phyloP scores from a whole-genome alignment of 1,139 yeast genomes.

The Spencermartinsiella ligniputridi region DNA sequence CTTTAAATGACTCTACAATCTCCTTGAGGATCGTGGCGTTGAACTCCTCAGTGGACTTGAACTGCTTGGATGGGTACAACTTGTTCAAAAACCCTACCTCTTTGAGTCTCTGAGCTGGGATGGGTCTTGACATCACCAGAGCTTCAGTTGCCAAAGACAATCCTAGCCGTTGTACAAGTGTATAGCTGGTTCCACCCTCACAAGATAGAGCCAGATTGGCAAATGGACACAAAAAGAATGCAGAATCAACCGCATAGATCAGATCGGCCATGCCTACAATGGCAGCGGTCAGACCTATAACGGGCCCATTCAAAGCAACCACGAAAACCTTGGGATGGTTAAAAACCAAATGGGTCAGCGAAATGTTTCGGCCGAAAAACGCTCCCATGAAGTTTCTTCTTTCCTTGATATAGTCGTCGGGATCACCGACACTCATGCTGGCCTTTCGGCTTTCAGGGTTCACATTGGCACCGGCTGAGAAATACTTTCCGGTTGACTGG shows the following conservation, averaged over 20 bases:
- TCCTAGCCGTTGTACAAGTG: slow-evolving; percentile 68
- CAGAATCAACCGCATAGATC: slow-evolving; percentile 62
- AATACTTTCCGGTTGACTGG: slow-evolving; percentile 69
- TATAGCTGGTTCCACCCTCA: slow-evolving; percentile 74
- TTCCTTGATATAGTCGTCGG: slow-evolving; percentile 16
- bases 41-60: slow-evolving; percentile 52
- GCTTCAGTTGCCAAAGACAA: slow-evolving; percentile 73
- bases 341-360: slow-evolving; percentile 62
- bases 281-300: slow-evolving; percentile 74
- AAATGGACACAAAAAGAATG: slow-evolving; percentile 69
- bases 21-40: slow-evolving; percentile 50
- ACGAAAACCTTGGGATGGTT: slow-evolving; percentile 70
- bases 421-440: slow-evolving; percentile 13
- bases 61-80: slow-evolving; percentile 43
- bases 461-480: slow-evolving; percentile 85
- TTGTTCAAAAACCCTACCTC: slow-evolving; percentile 61
- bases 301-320: slow-evolving; percentile 84
- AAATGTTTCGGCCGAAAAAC: slow-evolving; percentile 67
- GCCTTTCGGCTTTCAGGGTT: slow-evolving; percentile 21
- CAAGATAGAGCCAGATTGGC: slow-evolving; percentile 79
- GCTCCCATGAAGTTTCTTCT: slow-evolving; percentile 16
- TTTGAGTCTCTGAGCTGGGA: slow-evolving; percentile 55
- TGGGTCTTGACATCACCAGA: slow-evolving; percentile 62
- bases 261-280: slow-evolving; percentile 72
- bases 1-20: slow-evolving; percentile 36